Base-by-base conservation (phyloP, 2,329 filamentous ascomycete genomes). In the Xylariomycetidae sp. region DNA sequence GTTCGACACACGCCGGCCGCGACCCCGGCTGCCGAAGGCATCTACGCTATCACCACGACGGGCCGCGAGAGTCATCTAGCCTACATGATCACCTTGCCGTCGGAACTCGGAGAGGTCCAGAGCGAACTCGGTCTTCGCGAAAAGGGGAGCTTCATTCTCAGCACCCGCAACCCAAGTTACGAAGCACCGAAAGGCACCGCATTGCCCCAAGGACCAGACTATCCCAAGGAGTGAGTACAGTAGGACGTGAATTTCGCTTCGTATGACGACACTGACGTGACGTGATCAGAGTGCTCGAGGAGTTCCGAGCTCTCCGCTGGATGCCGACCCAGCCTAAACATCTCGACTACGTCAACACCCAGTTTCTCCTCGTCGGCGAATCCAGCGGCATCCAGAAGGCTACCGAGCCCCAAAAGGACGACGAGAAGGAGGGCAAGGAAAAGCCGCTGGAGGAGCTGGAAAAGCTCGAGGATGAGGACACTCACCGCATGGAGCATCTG, bases 321-420 rank as follows among this genome's bases (percentile, higher is more conserved):
- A 70, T 79, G 36, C 78, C 85, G 1, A 69, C 85, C 1, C 69
- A 81, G 44, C 85, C 88, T 0, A 76, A 83, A 37, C 79, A 88
- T 46, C 67, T 94, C 3, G 73, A 90, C 48, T 87, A 85, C 51
- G 70, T 70, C 20, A 84, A 86, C 44, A 75, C 83, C 0, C 86
- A 94, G 53, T 72, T 94, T 34, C 62, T 95, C 8, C 69, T 95
- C 36, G 81, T 95, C 27, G 88, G 88, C 6, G 79, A 87, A 48
- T 72, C 72, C 1, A 64, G 74, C 1, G 73, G 74, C 3, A 50
- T 76, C 6, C 63, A 69, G 4, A 75, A 74, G 39, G 80, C 77
- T 0, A 62, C 76, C 0, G 69, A 80, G 47, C 63, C 65, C 7
- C 64, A 72, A 16, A 67, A 69, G 4, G 64, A 69, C 15, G 79